Evolutionary conservation across 306 rosid genomes (phyloP).

Genomic region (Vigna radiata): DNA sequence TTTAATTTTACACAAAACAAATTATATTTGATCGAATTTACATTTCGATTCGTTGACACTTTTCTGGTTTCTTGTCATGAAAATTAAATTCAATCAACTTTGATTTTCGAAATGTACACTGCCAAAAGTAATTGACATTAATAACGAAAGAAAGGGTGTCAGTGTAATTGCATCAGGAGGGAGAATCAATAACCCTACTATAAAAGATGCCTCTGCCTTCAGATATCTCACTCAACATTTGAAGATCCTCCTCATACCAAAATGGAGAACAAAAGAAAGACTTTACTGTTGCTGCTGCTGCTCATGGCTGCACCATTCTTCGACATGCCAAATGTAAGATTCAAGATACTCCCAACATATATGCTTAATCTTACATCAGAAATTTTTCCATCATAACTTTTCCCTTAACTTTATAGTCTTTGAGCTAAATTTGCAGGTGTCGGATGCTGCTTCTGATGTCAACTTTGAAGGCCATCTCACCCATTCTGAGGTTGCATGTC

Average conservation of each 20-base stretch:
- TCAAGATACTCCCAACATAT: not conserved
- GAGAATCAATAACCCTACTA: constrained; percentile 9
- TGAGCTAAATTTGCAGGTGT: constrained; percentile 41
- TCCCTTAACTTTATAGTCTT: not conserved
- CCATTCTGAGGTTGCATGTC: constrained; percentile 46
- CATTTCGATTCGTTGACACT: too few relatives aligned
- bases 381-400: not conserved
- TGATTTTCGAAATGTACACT: constrained; percentile 4
- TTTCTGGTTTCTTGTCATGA: too few relatives aligned
- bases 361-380: not conserved
- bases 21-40: too few relatives aligned
- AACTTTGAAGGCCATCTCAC: constrained; percentile 37
- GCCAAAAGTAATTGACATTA: constrained; percentile 5
- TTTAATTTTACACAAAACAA: too few relatives aligned
- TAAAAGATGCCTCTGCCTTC: constrained; percentile 20
- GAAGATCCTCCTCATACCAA: not conserved
- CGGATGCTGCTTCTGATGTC: constrained; percentile 45
- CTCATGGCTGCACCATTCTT: constrained; percentile 36
- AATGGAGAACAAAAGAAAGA: constrained; percentile 37
- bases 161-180: constrained; percentile 29
- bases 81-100: constrained; percentile 8
- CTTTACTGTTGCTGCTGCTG: constrained; percentile 35
- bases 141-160: constrained; percentile 36
- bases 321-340: constrained; percentile 47
- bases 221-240: not conserved